phyloP scores from a whole-genome alignment of 441 rosid genomes.

The Populus hybrid region DNA sequence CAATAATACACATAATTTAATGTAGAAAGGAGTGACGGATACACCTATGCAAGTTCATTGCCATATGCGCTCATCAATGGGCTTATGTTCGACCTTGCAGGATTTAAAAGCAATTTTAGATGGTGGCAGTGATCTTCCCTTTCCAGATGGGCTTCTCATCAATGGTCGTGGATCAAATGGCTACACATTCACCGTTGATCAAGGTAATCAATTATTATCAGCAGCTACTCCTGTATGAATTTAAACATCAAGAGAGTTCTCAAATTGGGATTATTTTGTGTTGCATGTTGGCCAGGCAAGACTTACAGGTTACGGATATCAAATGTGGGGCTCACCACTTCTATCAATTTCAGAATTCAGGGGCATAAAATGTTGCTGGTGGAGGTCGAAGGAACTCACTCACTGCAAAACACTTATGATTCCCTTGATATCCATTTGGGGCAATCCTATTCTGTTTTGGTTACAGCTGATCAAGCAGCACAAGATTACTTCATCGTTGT shows the following conservation, averaged over 20 bases:
- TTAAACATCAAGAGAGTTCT: not conserved
- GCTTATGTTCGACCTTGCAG: conserved; percentile 25
- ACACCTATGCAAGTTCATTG: too few relatives aligned
- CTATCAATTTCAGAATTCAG: conserved; percentile 72
- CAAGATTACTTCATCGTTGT: conserved; percentile 60
- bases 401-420: conserved; percentile 61
- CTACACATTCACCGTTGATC: conserved; percentile 58
- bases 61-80: not conserved
- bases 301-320: conserved; percentile 76
- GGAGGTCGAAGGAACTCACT: conserved; percentile 83
- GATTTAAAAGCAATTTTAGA: conserved; percentile 56
- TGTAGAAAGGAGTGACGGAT: not conserved
- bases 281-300: conserved; percentile 39
- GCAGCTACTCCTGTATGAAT: not conserved
- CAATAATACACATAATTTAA: not conserved
- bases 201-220: conserved; percentile 38
- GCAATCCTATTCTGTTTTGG: conserved; percentile 68
- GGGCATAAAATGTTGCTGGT: conserved; percentile 72
- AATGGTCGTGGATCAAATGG: conserved; percentile 81
- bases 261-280: not conserved
- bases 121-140: conserved; percentile 56
- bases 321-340: conserved; percentile 57
- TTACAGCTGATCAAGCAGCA: conserved; percentile 59
- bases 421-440: conserved; percentile 78
- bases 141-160: conserved; percentile 80